These are phyloP conservation scores for Candida berthetii DNA, from an alignment of 805 yeast genomes.

Conservation along the genomic window DNA sequence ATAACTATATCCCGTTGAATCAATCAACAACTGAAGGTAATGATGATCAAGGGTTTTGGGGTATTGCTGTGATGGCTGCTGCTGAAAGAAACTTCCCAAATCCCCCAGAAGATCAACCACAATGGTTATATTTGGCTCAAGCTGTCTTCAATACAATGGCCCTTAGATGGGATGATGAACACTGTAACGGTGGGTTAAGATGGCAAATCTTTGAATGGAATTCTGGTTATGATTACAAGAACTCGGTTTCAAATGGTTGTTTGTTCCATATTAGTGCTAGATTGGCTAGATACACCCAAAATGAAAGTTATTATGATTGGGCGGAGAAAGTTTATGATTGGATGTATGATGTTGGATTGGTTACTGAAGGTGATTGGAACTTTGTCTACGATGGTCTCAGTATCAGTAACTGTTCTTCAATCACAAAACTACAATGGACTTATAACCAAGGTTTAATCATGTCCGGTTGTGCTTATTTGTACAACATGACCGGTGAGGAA, in stretches of 20 bases:
- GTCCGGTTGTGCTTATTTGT: conserved; percentile 65
- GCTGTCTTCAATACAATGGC: conserved; percentile 86
- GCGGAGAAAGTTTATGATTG: conserved; percentile 74
- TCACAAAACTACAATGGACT: conserved; percentile 60
- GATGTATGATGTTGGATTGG: conserved; percentile 45
- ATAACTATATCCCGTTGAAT: conserved; percentile 73
- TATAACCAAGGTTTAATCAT: conserved; percentile 68
- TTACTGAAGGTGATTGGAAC: conserved; percentile 30
- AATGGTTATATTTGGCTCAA: conserved; percentile 76
- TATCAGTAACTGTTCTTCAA: conserved; percentile 43
- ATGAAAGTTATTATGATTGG: conserved; percentile 65
- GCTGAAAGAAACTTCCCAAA: conserved; percentile 79
- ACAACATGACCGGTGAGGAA: conserved; percentile 52
- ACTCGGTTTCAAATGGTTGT: conserved; percentile 83
- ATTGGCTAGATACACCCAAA: conserved; percentile 71
- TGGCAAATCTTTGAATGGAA: conserved; percentile 93
- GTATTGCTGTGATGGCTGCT: conserved; percentile 77
- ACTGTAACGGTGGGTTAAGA: conserved; percentile 75
- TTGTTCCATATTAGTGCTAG: conserved; percentile 79
- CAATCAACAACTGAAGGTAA: conserved; percentile 85
- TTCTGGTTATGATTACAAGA: conserved; percentile 81
- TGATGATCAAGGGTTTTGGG: conserved; percentile 95
- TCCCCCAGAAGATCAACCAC: conserved; percentile 50
- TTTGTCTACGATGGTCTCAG: conserved; percentile 60
- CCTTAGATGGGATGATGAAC: conserved; percentile 62